phyloP scores from a whole-genome alignment of 352 stramenopile species.

The Lagenidium sp. region DNA sequence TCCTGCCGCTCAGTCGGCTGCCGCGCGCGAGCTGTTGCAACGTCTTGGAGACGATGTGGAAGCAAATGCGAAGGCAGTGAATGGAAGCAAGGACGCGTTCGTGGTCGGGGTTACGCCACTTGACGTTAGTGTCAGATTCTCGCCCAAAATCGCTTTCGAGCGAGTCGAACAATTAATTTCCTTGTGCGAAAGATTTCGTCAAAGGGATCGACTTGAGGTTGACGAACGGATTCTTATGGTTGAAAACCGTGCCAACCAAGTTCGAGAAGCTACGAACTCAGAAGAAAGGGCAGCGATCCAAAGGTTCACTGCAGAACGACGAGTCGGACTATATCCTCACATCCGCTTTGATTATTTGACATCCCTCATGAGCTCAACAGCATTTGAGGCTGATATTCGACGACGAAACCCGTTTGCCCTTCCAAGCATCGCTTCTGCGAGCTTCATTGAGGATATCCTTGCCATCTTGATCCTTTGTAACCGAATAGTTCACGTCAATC shows the following conservation, averaged over 20 bases:
- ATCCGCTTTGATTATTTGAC: conserved; percentile 77
- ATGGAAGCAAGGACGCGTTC: conserved; percentile 69
- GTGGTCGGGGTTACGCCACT: conserved; percentile 48
- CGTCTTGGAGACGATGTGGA: conserved; percentile 90
- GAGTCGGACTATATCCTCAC: conserved; percentile 42
- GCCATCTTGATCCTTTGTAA: conserved; percentile 62
- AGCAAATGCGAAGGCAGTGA: conserved; percentile 67
- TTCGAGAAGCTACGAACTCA: conserved; percentile 6
- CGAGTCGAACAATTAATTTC: conserved; percentile 40
- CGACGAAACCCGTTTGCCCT: conserved; percentile 58
- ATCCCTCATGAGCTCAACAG: conserved; percentile 49
- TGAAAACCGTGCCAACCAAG: conserved; percentile 44
- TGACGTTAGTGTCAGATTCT: conserved; percentile 16
- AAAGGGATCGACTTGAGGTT: conserved; percentile 40
- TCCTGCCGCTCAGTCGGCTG: conserved; percentile 86
- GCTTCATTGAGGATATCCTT: conserved; percentile 44
- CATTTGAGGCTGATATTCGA: conserved; percentile 50
- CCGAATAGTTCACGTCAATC: conserved; percentile 80
- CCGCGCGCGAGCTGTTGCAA: conserved; percentile 91
- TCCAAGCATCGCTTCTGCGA: background rate
- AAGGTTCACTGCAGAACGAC: conserved; percentile 54
- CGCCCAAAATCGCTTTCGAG: conserved; percentile 6
- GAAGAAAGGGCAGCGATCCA: conserved; percentile 20
- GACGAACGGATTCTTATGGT: conserved; percentile 40
- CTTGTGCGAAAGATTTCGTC: conserved; percentile 39